A percentile compares a stretch with the other conserved stretches of the same genome.
Evolutionary conservation across 768 basidiomycete genomes (phyloP).

Genomic region (Suillus subalutaceus): DNA sequence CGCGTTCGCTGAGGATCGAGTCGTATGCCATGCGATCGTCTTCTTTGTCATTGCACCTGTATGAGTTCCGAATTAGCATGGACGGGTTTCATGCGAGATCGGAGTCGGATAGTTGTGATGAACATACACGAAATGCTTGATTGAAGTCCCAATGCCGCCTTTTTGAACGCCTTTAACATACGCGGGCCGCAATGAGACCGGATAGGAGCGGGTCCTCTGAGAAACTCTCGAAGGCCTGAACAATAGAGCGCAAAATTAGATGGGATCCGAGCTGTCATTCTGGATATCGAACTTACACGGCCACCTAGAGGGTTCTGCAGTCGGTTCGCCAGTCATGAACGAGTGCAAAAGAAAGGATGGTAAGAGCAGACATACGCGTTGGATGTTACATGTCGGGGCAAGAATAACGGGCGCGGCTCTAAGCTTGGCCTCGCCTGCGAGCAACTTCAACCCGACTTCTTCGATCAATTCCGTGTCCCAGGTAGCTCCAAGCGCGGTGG

Average conservation of each 20-base stretch:
- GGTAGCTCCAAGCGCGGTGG: constrained; percentile 76
- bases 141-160: constrained; percentile 73
- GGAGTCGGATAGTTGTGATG: neutral
- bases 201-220: constrained; percentile 79
- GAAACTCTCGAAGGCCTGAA: constrained; percentile 74
- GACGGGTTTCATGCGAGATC: neutral
- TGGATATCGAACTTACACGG: constrained; percentile 42
- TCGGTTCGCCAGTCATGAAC: neutral
- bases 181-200: constrained; percentile 64
- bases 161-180: constrained; percentile 80
- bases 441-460: constrained; percentile 60
- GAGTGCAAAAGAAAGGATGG: neutral
- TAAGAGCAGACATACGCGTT: constrained; percentile 51
- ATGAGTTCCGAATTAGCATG: constrained; percentile 5
- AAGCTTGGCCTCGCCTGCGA: constrained; percentile 74
- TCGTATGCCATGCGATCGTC: constrained; percentile 70
- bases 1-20: constrained; percentile 50
- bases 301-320: constrained; percentile 70
- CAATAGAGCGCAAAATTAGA: constrained; percentile 11
- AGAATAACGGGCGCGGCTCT: constrained; percentile 69
- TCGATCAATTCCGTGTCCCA: constrained; percentile 70
- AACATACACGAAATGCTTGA: constrained; percentile 82
- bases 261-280: neutral
- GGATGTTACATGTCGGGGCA: constrained; percentile 85
- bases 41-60: constrained; percentile 80